These are phyloP conservation scores for Arthrobotrys megalospora DNA, from an alignment of 2,329 filamentous ascomycete species.

Conservation along the genomic window DNA sequence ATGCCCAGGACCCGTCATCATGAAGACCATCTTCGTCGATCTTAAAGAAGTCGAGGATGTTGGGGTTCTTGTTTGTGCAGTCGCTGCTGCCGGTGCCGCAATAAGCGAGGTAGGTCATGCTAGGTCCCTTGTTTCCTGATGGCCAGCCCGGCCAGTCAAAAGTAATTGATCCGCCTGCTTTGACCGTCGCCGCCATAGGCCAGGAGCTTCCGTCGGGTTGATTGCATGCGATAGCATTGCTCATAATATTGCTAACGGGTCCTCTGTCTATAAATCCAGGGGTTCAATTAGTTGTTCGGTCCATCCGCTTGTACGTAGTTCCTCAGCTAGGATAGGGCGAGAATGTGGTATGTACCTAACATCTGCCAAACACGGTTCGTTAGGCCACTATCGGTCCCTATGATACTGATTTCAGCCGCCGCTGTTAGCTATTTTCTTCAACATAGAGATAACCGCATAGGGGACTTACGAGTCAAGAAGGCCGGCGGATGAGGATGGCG, in stretches of 20 bases:
- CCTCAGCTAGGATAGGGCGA: not conserved
- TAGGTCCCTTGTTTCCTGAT: conserved; percentile 34
- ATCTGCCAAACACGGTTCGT: conserved; percentile 6
- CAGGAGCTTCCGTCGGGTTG: conserved; percentile 39
- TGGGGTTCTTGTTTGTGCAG: conserved; percentile 31
- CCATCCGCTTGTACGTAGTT: too few relatives aligned
- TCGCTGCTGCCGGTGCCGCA: conserved; percentile 26
- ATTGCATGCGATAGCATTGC: conserved; percentile 43
- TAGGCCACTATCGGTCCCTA: not conserved
- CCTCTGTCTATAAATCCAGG: conserved; percentile 3
- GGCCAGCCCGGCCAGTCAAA: conserved; percentile 45
- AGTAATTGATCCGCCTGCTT: conserved; percentile 30
- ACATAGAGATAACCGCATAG: not conserved
- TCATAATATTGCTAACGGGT: conserved; percentile 41
- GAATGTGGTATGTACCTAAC: not conserved
- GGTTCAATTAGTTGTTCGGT: not conserved
- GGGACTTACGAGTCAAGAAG: conserved; percentile 1
- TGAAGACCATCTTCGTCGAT: conserved; percentile 44
- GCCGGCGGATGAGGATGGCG: not conserved
- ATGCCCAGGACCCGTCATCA: conserved; percentile 42
- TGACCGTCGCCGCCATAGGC: conserved; percentile 31
- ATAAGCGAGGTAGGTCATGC: conserved; percentile 47
- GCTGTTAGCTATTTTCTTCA: not conserved
- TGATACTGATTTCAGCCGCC: not conserved
- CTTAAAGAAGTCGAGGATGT: conserved; percentile 45